Percentiles rank a stretch among this genome's conserved stretches.
Evolutionary conservation across 306 rosid genomes (phyloP).

Genomic region (Sicyos baderoa): DNA sequence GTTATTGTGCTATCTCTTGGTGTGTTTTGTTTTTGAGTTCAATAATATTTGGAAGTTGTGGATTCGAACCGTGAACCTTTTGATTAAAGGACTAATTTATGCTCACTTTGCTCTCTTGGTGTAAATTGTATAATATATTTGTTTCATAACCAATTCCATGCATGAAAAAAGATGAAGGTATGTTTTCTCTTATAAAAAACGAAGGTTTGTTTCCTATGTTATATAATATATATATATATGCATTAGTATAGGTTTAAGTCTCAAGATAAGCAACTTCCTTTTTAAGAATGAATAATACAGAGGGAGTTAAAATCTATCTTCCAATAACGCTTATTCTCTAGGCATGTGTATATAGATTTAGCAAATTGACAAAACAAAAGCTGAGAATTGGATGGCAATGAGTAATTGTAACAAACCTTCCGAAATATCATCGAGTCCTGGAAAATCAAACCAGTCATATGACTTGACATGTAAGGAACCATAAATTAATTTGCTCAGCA

Average conservation of each 20-base stretch:
- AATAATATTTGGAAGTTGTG: too few species aligned
- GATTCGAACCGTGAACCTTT: too few species aligned
- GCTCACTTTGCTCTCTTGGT: too few species aligned
- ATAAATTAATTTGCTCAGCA: slow-evolving; percentile 88
- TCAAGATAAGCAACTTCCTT: slow-evolving; percentile 4
- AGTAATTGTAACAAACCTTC: slow-evolving; percentile 48
- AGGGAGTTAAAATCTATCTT: background rate
- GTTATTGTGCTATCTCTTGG: too few species aligned
- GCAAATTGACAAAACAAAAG: slow-evolving; percentile 1
- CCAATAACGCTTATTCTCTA: background rate
- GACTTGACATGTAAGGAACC: slow-evolving; percentile 75
- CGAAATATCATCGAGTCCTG: slow-evolving; percentile 40
- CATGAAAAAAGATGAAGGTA: too few species aligned
- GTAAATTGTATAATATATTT: background rate
- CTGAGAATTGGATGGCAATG: background rate
- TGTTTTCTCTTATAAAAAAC: too few species aligned
- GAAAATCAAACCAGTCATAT: slow-evolving; percentile 78
- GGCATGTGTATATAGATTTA: background rate
- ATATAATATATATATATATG: too few species aligned
- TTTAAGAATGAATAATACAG: background rate
- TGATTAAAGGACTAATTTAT: too few species aligned
- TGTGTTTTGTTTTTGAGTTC: too few species aligned
- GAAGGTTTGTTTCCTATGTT: too few species aligned
- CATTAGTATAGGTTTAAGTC: too few species aligned
- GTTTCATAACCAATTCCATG: background rate